Conservation (phyloP, 2,329 filamentous ascomycete species). For the Cladosporium velox region DNA sequence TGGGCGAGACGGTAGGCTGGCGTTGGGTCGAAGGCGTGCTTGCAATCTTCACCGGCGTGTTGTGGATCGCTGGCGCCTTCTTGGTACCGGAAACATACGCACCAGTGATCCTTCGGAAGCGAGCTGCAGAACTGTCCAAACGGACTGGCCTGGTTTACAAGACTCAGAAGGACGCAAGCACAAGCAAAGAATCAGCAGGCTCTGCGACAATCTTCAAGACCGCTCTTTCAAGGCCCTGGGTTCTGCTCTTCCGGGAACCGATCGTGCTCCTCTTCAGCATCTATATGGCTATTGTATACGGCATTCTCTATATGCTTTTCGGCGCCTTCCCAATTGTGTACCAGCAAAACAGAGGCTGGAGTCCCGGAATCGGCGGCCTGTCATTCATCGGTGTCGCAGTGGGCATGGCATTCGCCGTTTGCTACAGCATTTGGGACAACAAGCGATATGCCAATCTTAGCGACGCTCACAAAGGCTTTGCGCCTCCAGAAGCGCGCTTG, state of each 20-base stretch:
- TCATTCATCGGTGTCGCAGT: conserved; percentile 69
- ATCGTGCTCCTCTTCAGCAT: conserved; percentile 66
- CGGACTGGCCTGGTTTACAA: conserved; percentile 59
- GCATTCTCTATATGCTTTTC: conserved; percentile 53
- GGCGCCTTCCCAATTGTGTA: conserved; percentile 62
- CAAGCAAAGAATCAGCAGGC: conserved; percentile 40
- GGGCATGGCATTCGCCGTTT: conserved; percentile 63
- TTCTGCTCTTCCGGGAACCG: conserved; percentile 69
- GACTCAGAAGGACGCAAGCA: conserved; percentile 45
- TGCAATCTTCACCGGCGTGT: conserved; percentile 62
- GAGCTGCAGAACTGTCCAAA: conserved; percentile 54
- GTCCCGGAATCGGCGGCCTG: conserved; percentile 60
- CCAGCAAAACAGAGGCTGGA: conserved; percentile 61
- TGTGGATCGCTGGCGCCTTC: conserved; percentile 58
- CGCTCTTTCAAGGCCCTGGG: conserved; percentile 66
- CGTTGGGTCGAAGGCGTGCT: conserved; percentile 67
- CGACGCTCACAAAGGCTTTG: conserved; percentile 53
- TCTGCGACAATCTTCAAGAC: conserved; percentile 51
- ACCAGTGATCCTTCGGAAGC: conserved; percentile 56
- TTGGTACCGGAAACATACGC: conserved; percentile 63
- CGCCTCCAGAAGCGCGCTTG: conserved; percentile 67
- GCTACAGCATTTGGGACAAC: conserved; percentile 55
- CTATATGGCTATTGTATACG: conserved; percentile 64
- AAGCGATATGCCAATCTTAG: conserved; percentile 53
- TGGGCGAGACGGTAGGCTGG: conserved; percentile 65